Evolutionary conservation across 192 early-diverging fungal genomes (phyloP), one percentile per base, ranked within the genome.

Genomic region (Mortierella claussenii): DNA sequence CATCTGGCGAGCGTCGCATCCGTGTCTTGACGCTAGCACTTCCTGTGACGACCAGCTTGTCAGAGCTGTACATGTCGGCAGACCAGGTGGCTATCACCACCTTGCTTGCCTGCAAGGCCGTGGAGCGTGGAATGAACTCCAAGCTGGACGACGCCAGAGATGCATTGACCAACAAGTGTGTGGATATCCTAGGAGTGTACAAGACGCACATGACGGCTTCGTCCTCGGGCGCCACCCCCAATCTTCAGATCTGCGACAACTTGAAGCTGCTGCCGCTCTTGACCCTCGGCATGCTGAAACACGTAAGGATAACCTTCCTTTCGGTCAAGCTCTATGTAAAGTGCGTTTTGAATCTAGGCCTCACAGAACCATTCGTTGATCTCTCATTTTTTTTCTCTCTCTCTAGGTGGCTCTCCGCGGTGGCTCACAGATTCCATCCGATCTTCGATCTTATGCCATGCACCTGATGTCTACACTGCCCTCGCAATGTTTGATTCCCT

Each of bases 111-210:
- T 95, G 95, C 65, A 99, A 99, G 79, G 92, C 93, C 44, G 92
- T 96, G 12, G 96, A 99, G 59, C 87, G 95, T 31, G 90, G 88
- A 6, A 76, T 98, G 51, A 86, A 88, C 21, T 90, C 93, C 8
- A 94, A 94, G 53, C 75, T 99, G 46, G 97, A 98, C 63, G 95
- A 97, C 81, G 96, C 96, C 10, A 86, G 97, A 32, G 96, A 98
- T 57, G 95, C 95, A 0, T 84, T 99, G 61, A 86, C 90, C 43
- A 90, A 92, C 82, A 97, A 96, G 80, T 68, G 89, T 0, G 81
- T 89, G 27, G 97, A 99, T 65, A 90, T 99, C n/a, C 73, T 99
- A 30, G 89, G 87, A 21, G 92, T 93, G 7, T 98, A 96, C 85
- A 96, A 96, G 83, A 82, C 88, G 11, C 83, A 89, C 48, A 91